phyloP scores from a whole-genome alignment of 2,329 filamentous ascomycete species.

The Triangularia setosa region DNA sequence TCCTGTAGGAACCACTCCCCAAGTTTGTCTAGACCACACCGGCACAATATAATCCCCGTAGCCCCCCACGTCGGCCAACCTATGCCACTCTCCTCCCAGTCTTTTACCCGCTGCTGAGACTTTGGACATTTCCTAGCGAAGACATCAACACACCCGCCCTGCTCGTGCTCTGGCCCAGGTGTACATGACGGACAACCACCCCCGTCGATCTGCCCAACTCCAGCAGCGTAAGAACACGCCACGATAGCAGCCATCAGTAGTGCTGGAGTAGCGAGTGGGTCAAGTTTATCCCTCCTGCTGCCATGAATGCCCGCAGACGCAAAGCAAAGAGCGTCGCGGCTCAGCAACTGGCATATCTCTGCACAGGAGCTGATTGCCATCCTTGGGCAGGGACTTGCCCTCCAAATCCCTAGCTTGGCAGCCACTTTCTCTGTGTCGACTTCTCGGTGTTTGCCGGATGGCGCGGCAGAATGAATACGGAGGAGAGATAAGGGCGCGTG shows the following conservation, averaged over 20 bases:
- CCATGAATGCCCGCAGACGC: not conserved
- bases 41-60: constrained; percentile 6
- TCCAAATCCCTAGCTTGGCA: constrained; percentile 6
- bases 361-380: constrained; percentile 2
- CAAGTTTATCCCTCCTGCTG: not conserved
- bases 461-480: not conserved
- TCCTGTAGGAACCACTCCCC: constrained; percentile 3
- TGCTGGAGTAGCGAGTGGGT: constrained; percentile 7
- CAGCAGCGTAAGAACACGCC: constrained; percentile 3
- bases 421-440: constrained; percentile 3
- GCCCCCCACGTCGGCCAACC: constrained; percentile 9
- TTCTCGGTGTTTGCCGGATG: not conserved
- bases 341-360: constrained; percentile 1
- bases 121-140: not conserved
- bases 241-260: constrained; percentile 14
- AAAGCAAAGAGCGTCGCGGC: not conserved
- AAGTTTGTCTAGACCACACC: not conserved
- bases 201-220: not conserved
- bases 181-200: not conserved
- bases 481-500: constrained; percentile 9
- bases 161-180: not conserved
- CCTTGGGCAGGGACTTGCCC: constrained; percentile 4
- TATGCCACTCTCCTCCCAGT: constrained; percentile 4
- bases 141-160: constrained; percentile 1
- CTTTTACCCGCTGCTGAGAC: not conserved